Base-by-base conservation (phyloP, 2,329 filamentous ascomycete genomes). In the Hypoxylon sp. region DNA sequence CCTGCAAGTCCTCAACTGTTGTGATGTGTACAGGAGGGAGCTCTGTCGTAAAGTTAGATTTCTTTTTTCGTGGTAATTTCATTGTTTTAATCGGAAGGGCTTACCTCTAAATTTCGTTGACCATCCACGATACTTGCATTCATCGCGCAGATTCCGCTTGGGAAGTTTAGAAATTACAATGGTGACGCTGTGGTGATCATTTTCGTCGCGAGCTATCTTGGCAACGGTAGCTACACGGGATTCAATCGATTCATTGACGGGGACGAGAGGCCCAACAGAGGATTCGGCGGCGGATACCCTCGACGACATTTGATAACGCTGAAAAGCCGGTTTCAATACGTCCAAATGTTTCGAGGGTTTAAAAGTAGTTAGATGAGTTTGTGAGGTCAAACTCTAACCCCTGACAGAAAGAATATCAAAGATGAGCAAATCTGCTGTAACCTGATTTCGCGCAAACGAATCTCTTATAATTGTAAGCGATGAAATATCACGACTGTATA, bases 41-140 rank as follows among this genome's bases (percentile, higher is more conserved):
- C 11, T 29, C 54, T 57, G 35, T 57, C n/a, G 6, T 35, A 17
- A 26, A 17, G 54, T 57, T 57, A 57, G 54, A 46, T 13, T 10
- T 31, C 14, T 14, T 13, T 10, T 31, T 22, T 14, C 17, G 5
- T 3, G 39, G 6, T 8, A 22, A 2, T 26, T 14, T n/a, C 5
- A 14, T 37, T 5, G 24, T 5, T 4, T 42, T 26, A 4, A 35
- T 10, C n/a, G 22, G 29, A 19, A 33, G 10, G 3, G 13, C 42
- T 10, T 57, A 57, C 54, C 54, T 48, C 44, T 48, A 8, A n/a
- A 57, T 48, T 22, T 50, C 8, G 22, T 57, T 22, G 54, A 57
- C 54, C 39, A 48, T 13, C 54, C 54, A 13, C 54, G 54, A 57
- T 47, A 48, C 6, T 57, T 57, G 54, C 39, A 47, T 22, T 48